Percentiles rank a stretch among this genome's conserved stretches.
Conservation (phyloP, 495 filamentous ascomycete genomes). For the Pyronema domesticum region DNA sequence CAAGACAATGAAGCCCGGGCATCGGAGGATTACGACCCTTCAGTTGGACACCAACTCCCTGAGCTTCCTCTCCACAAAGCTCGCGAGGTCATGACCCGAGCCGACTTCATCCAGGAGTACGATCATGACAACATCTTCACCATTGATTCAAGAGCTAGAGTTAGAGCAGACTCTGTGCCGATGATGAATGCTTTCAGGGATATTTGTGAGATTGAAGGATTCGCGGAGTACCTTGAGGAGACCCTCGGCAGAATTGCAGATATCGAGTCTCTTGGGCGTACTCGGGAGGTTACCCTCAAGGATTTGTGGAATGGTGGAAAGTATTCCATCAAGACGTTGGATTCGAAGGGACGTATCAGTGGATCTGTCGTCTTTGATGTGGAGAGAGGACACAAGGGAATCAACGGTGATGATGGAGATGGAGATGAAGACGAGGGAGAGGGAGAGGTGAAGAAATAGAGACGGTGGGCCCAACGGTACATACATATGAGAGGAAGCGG, state of each 20-base stretch:
- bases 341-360: constrained; percentile 27
- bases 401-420: constrained; percentile 11
- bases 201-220: constrained; percentile 38
- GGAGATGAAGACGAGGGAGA: constrained; percentile 14
- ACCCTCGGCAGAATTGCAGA: constrained; percentile 69
- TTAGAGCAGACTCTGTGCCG: constrained; percentile 83
- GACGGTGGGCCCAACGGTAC: no score
- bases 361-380: constrained; percentile 21
- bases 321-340: constrained; percentile 48
- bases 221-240: constrained; percentile 61
- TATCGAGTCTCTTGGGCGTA: constrained; percentile 85
- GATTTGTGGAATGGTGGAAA: constrained; percentile 52
- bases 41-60: constrained; percentile 53
- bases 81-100: constrained; percentile 81
- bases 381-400: constrained; percentile 23
- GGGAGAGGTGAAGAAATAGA: not conserved
- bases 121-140: constrained; percentile 92
- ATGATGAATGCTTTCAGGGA: constrained; percentile 86
- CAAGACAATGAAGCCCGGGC: constrained; percentile 43
- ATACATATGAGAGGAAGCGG: not conserved
- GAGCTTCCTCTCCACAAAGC: constrained; percentile 68
- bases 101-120: constrained; percentile 83
- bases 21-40: constrained; percentile 35
- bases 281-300: constrained; percentile 81
- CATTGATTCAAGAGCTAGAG: constrained; percentile 71